A percentile compares a stretch with the other conserved stretches of the same genome.
These are phyloP conservation scores for Ceratocystis alfenasii DNA, from an alignment of 2,329 filamentous ascomycete genomes.

Conservation along the genomic window DNA sequence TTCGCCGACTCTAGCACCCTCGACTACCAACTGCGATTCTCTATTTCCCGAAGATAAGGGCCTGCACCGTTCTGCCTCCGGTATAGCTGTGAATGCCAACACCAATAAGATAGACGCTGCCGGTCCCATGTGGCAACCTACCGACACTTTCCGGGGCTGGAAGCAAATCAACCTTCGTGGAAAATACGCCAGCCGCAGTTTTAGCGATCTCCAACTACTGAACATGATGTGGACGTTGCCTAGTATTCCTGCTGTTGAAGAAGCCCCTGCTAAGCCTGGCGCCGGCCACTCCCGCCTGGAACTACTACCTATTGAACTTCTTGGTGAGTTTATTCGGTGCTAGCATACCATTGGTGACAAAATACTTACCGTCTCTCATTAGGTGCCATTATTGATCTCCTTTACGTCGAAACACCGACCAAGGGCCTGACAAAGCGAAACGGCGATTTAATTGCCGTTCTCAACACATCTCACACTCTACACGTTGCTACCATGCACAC, in stretches of 20 bases:
- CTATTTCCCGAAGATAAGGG: not conserved
- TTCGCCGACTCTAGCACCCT: not conserved
- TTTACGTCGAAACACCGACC: constrained; percentile 59
- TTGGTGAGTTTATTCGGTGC: constrained; percentile 43
- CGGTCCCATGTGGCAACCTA: constrained; percentile 47
- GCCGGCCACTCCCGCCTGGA: constrained; percentile 50
- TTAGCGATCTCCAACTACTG: constrained; percentile 45
- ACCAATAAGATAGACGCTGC: constrained; percentile 36
- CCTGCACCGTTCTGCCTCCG: not conserved
- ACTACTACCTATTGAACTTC: constrained; percentile 55
- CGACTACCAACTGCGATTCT: not conserved
- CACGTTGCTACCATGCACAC: constrained; percentile 62
- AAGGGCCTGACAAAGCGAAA: constrained; percentile 67
- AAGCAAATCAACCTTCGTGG: constrained; percentile 49
- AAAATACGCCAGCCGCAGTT: constrained; percentile 49
- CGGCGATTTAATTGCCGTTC: constrained; percentile 61
- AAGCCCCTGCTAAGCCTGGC: constrained; percentile 21
- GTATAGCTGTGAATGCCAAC: not conserved
- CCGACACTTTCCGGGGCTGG: constrained; percentile 49
- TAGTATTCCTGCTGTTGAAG: constrained; percentile 19
- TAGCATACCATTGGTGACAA: constrained; percentile 2
- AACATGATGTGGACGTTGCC: constrained; percentile 42
- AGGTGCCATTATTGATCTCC: constrained; percentile 63
- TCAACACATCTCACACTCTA: constrained; percentile 63
- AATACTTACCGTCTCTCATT: constrained; percentile 19